Evolutionary conservation across 2,329 filamentous ascomycete species (phyloP), one percentile per base, ranked within the genome.

Genomic region (Metarhizium sp.): DNA sequence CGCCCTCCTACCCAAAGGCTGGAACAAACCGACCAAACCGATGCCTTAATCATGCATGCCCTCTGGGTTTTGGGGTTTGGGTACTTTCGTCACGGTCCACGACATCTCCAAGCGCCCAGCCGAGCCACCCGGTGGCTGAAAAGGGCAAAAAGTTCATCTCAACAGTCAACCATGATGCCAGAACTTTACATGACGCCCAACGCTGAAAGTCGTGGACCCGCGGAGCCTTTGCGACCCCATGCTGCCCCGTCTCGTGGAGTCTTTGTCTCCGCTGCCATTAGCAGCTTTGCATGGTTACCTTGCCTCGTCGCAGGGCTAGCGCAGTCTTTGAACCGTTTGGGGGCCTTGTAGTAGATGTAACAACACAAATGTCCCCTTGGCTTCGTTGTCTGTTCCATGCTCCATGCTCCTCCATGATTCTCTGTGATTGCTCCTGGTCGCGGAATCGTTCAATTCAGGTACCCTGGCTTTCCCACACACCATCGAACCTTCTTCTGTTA

Each of bases 221-320:
- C 25, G 25, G 45, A 48, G 45, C 25, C 11, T 40, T 40, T 48
- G 32, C 45, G 52, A 53, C 43, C 43, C 45, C 45, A 49, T 53
- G 32, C 52, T 13, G 51, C 34, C 51, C 51, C 51, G 29, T 53
- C 32, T 48, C 52, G 34, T 36, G 43, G 43, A 48, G 52, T 48
- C 52, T 40, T 25, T 14, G 42, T 36, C 52, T 53, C 52, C 45
- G 52, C 52, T 53, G 43, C 32, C 43, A 38, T 20, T 42, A 20
- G 32, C 51, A 36, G 34, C 29, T 45, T 38, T 20, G 34, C 52
- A 53, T 43, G 52, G 52, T 46, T 53, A 48, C 52, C 43, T 49
- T 53, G 52, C 42, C 42, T 53, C 51, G 30, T 36, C 40, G 20
- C 50, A 47, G 14, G 30, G 51, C 51, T 45, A 53, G 42, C 42